Evolutionary conservation across 495 filamentous ascomycete genomes (phyloP).

Genomic region (Xylaria longipes): DNA sequence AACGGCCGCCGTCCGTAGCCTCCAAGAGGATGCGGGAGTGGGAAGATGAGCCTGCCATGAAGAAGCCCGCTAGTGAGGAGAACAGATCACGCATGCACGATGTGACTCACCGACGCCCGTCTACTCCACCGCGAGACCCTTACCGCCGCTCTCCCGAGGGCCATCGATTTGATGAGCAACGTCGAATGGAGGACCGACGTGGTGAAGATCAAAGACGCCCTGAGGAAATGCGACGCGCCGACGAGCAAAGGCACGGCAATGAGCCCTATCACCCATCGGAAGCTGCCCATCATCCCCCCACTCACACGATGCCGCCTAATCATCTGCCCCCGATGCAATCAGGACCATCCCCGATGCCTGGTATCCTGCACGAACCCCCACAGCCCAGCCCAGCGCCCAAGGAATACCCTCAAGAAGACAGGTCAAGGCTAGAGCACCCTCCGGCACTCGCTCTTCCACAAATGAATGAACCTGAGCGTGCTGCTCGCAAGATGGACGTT

Average conservation of each 20-base stretch:
- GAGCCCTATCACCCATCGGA: constrained; percentile 89
- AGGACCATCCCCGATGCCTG: constrained; percentile 64
- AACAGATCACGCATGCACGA: constrained; percentile 85
- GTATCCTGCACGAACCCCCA: constrained; percentile 58
- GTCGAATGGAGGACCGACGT: constrained; percentile 58
- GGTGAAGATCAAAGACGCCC: constrained; percentile 53
- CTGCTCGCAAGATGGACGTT: constrained; percentile 93
- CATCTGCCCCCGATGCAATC: constrained; percentile 73
- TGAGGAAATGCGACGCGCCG: constrained; percentile 54
- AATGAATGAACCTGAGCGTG: constrained; percentile 72
- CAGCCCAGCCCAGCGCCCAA: constrained; percentile 64
- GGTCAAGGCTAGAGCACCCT: constrained; percentile 54
- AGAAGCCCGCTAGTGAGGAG: constrained; percentile 90
- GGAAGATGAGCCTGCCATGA: constrained; percentile 80
- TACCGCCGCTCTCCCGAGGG: constrained; percentile 79
- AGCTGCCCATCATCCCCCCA: constrained; percentile 83
- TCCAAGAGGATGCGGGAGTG: constrained; percentile 89
- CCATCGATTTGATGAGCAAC: constrained; percentile 63
- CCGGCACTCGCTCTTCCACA: constrained; percentile 55
- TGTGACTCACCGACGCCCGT: constrained; percentile 75
- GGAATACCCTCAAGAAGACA: constrained; percentile 61
- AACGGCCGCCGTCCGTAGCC: constrained; percentile 78
- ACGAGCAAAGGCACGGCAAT: constrained; percentile 63
- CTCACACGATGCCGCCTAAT: constrained; percentile 68
- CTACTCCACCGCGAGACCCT: constrained; percentile 69